Percentiles rank a stretch among this genome's conserved stretches.
Evolutionary conservation across 768 basidiomycete species (phyloP).

Genomic region (Trametes cingulata): DNA sequence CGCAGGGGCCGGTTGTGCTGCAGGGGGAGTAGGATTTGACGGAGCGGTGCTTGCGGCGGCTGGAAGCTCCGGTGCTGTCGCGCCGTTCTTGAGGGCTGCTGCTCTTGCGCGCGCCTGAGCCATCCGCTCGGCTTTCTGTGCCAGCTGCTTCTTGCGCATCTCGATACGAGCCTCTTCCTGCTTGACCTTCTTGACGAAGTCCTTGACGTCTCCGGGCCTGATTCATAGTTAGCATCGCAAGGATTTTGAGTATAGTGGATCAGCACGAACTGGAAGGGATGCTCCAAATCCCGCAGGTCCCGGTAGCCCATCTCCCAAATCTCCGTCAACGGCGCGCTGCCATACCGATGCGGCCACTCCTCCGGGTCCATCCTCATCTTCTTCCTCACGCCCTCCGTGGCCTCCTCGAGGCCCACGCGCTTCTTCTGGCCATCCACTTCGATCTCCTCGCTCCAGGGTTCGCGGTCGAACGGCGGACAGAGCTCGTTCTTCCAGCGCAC

Average conservation of each 20-base stretch:
- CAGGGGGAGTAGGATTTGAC: background rate
- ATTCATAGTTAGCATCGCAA: constrained; percentile 2
- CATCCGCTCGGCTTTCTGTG: constrained; percentile 39
- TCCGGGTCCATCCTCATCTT: constrained; percentile 58
- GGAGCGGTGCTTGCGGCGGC: constrained; percentile 5
- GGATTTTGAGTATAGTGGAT: background rate
- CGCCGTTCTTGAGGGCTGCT: constrained; percentile 27
- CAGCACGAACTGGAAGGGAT: constrained; percentile 60
- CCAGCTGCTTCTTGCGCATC: constrained; percentile 44
- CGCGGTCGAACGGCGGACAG: constrained; percentile 78
- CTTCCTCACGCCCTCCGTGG: constrained; percentile 51
- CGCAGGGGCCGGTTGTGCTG: background rate
- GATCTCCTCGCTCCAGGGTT: constrained; percentile 55
- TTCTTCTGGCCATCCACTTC: constrained; percentile 38
- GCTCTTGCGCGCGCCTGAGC: constrained; percentile 46
- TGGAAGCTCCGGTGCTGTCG: constrained; percentile 4
- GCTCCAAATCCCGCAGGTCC: constrained; percentile 60
- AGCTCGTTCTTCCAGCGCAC: constrained; percentile 86
- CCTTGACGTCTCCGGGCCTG: constrained; percentile 73
- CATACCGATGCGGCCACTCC: constrained; percentile 65
- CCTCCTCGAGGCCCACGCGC: constrained; percentile 61
- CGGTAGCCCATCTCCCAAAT: constrained; percentile 85
- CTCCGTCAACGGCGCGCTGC: constrained; percentile 72
- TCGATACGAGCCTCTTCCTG: constrained; percentile 65
- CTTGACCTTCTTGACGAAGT: constrained; percentile 72